These are phyloP conservation scores for Vaccinium corymbosum DNA, from an alignment of 148 eudicot genomes.

Conservation along the genomic window DNA sequence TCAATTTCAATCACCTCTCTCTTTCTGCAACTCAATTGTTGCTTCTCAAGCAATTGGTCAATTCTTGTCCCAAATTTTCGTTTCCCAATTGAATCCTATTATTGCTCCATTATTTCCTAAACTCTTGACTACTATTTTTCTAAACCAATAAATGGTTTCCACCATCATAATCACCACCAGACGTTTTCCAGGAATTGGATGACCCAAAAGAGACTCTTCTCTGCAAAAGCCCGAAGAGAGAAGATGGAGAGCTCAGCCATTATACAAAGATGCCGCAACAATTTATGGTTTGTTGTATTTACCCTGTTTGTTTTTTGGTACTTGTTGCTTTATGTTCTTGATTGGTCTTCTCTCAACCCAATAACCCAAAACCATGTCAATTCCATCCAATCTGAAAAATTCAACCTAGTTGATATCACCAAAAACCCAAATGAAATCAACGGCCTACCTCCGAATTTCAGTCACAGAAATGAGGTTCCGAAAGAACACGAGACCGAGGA, in stretches of 20 bases:
- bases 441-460: not conserved
- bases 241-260: conserved; percentile 19
- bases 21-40: not conserved
- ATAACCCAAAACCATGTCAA: conserved; percentile 1
- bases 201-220: conserved; percentile 6
- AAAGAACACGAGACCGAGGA: not conserved
- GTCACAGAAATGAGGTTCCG: not conserved
- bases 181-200: conserved; percentile 8
- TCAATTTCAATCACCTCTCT: not conserved
- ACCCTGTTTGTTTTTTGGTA: conserved; percentile 39
- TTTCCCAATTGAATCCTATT: not conserved
- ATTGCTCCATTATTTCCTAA: not conserved
- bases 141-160: not conserved
- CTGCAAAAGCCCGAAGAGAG: not conserved
- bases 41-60: not conserved
- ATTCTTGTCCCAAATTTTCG: not conserved
- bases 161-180: not conserved
- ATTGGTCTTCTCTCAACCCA: conserved; percentile 33
- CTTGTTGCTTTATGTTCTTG: conserved; percentile 26
- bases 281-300: conserved; percentile 34
- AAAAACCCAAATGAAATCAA: not conserved
- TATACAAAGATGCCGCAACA: conserved; percentile 22
- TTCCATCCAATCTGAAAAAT: conserved; percentile 7
- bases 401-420: not conserved
- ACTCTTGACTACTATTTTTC: not conserved